Percentiles rank a stretch among this genome's conserved stretches.
These are phyloP conservation scores for Salmacisia buchloeana DNA, from an alignment of 1,284 basidiomycete species.

Conservation along the genomic window DNA sequence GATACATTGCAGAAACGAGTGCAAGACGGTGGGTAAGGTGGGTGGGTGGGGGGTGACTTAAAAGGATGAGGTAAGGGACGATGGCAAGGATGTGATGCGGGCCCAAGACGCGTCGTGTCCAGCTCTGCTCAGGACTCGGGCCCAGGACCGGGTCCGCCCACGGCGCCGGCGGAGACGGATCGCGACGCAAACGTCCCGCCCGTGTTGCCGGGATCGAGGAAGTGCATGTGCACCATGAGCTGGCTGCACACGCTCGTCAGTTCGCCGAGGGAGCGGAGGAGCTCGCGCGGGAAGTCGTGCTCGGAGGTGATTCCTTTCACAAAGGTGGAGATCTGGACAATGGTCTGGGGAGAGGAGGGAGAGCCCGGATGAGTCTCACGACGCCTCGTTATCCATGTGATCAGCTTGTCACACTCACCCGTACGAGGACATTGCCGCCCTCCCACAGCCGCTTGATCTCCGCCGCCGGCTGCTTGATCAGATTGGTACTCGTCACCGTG, in stretches of 20 bases:
- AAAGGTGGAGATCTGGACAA: slow-evolving; percentile 37
- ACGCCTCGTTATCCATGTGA: not conserved
- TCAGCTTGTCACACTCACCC: slow-evolving; percentile 13
- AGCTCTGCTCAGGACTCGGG: no score
- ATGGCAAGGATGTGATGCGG: no score
- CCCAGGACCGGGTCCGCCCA: no score
- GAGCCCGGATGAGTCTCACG: not conserved
- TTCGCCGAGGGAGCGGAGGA: slow-evolving; percentile 30
- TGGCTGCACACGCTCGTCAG: slow-evolving; percentile 37
- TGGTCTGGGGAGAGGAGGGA: slow-evolving; percentile 12
- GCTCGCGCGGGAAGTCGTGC: slow-evolving; percentile 33
- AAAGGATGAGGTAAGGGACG: no score
- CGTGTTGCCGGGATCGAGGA: slow-evolving; percentile 13
- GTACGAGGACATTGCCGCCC: slow-evolving; percentile 34
- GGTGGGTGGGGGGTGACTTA: no score
- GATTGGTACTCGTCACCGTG: slow-evolving; percentile 4
- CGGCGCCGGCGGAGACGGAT: no score
- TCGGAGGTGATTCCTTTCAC: slow-evolving; percentile 30
- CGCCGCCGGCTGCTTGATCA: slow-evolving; percentile 3
- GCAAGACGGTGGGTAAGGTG: no score
- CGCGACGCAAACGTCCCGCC: no score
- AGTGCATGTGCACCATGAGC: slow-evolving; percentile 38
- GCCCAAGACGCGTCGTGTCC: no score
- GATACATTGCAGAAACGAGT: no score
- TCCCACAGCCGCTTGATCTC: slow-evolving; percentile 25